Percentiles rank a stretch among this genome's conserved stretches.
phyloP scores from a whole-genome alignment of 352 stramenopile species.

The Elongisporangium prolatum region DNA sequence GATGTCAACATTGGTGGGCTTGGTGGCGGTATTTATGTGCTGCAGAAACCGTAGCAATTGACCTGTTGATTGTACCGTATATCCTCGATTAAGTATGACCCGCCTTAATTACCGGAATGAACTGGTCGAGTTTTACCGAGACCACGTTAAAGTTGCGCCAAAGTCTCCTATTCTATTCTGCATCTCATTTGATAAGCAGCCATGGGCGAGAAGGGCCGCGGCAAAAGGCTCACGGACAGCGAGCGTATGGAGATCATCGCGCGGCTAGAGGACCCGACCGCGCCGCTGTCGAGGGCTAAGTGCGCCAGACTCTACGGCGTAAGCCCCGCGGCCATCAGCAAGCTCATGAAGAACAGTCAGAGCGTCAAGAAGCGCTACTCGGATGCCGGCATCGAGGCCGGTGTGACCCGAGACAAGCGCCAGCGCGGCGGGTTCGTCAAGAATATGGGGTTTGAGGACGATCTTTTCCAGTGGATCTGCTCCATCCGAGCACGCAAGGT shows the following conservation, averaged over 20 bases:
- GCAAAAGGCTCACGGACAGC: slow-evolving; percentile 63
- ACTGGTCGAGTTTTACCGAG: background rate
- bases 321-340: slow-evolving; percentile 67
- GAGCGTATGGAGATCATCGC: slow-evolving; percentile 78
- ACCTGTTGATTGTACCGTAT: background rate
- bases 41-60: slow-evolving; percentile 17
- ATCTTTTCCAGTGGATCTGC: slow-evolving; percentile 67
- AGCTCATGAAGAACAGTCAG: slow-evolving; percentile 71
- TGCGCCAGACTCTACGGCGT: slow-evolving; percentile 64
- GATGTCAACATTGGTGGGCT: slow-evolving; percentile 76
- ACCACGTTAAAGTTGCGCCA: background rate
- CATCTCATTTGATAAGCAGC: background rate
- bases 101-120: no score
- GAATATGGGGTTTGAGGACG: slow-evolving; percentile 50
- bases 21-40: slow-evolving; percentile 52
- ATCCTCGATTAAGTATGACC: background rate
- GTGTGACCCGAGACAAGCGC: slow-evolving; percentile 33
- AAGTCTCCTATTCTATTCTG: background rate
- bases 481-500: slow-evolving; percentile 39
- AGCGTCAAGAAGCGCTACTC: slow-evolving; percentile 69
- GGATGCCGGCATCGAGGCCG: slow-evolving; percentile 28
- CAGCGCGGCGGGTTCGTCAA: slow-evolving; percentile 65
- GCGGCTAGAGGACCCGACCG: slow-evolving; percentile 47
- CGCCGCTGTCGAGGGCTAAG: slow-evolving; percentile 45
- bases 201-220: slow-evolving; percentile 33